Percentiles rank a stretch among this genome's conserved stretches.
These are phyloP conservation scores for Yamagishiella unicocca DNA, from an alignment of 139 green algal genomes.

Conservation along the genomic window DNA sequence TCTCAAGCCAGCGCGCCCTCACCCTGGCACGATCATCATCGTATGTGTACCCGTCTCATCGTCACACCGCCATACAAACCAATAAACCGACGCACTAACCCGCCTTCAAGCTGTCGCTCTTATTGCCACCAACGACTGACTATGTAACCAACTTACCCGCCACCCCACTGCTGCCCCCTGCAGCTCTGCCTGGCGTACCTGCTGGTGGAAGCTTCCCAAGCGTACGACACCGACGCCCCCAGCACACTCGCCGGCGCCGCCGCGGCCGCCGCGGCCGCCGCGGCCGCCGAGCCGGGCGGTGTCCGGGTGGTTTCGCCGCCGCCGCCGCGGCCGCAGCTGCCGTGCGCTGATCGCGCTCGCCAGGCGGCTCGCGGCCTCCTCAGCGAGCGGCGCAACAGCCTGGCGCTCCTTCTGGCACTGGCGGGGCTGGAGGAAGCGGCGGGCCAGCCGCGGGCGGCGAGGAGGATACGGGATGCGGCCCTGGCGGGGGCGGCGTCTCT, in stretches of 20 bases:
- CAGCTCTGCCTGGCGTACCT: constrained; percentile 51
- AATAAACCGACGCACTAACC: background rate
- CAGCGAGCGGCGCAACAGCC: constrained; percentile 52
- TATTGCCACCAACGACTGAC: too few species aligned
- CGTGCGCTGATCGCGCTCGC: constrained; percentile 20
- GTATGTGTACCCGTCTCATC: too few species aligned
- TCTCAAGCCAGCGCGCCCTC: too few species aligned
- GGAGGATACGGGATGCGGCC: constrained; percentile 34
- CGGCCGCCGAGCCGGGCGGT: background rate
- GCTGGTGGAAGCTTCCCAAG: constrained; percentile 40
- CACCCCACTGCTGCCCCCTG: background rate
- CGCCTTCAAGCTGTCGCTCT: too few species aligned
- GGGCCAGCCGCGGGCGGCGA: constrained; percentile 35
- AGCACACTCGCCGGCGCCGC: background rate
- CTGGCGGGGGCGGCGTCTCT: constrained; percentile 12
- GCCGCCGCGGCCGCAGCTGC: background rate
- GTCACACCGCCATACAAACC: too few species aligned
- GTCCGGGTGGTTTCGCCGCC: too few species aligned
- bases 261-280: background rate
- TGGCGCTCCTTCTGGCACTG: constrained; percentile 65
- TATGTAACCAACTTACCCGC: too few species aligned
- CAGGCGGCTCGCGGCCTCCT: constrained; percentile 67
- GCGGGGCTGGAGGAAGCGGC: constrained; percentile 57
- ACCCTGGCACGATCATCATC: too few species aligned
- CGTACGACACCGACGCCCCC: background rate